phyloP scores from a whole-genome alignment of 179 eudicot genomes.

The Beta corolliflora region DNA sequence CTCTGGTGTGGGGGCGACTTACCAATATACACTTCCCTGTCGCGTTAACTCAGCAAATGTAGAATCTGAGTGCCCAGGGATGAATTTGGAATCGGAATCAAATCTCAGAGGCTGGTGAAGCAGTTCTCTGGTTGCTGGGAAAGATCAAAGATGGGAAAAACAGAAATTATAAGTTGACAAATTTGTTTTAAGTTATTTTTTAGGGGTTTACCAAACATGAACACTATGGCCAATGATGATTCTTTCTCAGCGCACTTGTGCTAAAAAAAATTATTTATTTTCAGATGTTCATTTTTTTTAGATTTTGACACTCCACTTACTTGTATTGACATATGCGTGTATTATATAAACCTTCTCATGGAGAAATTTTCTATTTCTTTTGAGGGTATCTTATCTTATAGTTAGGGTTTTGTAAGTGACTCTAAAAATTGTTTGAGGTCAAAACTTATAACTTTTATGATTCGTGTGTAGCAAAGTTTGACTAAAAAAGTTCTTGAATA shows the following conservation, averaged over 20 bases:
- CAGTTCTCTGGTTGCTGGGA: background rate
- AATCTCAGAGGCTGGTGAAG: background rate
- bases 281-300: background rate
- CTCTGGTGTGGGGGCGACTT: background rate
- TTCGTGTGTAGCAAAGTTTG: too few species aligned
- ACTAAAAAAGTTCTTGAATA: too few species aligned
- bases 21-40: conserved; percentile 12
- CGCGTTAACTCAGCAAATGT: conserved; percentile 16
- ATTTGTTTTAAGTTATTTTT: background rate
- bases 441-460: background rate
- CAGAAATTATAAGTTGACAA: background rate
- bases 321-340: too few species aligned
- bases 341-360: too few species aligned
- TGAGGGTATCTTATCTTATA: too few species aligned
- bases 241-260: background rate
- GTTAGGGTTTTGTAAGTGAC: too few species aligned
- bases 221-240: background rate
- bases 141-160: background rate
- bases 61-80: background rate
- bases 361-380: too few species aligned
- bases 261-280: background rate
- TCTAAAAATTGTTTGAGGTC: too few species aligned
- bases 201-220: background rate
- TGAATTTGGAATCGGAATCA: background rate
- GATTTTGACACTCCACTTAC: background rate